Percentiles rank a stretch among this genome's conserved stretches.
Evolutionary conservation across 1,284 basidiomycete species (phyloP).

Genomic region (Puccinia hordei): DNA sequence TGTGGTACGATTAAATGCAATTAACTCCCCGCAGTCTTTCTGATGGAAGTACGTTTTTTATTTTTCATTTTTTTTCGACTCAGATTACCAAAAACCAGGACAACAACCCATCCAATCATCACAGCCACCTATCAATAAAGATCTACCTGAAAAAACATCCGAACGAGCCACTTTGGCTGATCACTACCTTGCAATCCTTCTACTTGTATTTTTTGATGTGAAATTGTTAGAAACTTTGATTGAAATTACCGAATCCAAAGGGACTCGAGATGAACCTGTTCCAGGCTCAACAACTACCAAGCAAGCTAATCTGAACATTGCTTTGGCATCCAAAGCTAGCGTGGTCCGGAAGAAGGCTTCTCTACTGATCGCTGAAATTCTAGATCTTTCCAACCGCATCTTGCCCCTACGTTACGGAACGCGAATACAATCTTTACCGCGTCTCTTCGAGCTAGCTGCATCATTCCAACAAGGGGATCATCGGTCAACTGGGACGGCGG

Average conservation of each 20-base stretch:
- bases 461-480: conserved; percentile 73
- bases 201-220: conserved; percentile 68
- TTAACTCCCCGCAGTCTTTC: conserved; percentile 13
- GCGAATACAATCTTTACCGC: conserved; percentile 81
- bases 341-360: conserved; percentile 82
- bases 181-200: conserved; percentile 87
- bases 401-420: conserved; percentile 82
- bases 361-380: conserved; percentile 83
- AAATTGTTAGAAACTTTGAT: conserved; percentile 70
- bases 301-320: conserved; percentile 3
- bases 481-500: conserved; percentile 78
- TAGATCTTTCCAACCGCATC: conserved; percentile 83
- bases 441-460: conserved; percentile 77
- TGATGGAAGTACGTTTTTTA: conserved; percentile 12
- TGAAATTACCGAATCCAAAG: conserved; percentile 71
- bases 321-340: conserved; percentile 60
- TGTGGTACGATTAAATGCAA: neutral
- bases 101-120: conserved; percentile 34
- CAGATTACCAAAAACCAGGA: conserved; percentile 51
- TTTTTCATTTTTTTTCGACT: neutral
- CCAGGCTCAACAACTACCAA: neutral
- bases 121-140: conserved; percentile 29
- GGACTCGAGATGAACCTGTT: conserved; percentile 19
- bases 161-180: conserved; percentile 79
- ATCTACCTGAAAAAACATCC: conserved; percentile 40